Evolutionary conservation across 2,329 filamentous ascomycete species (phyloP).

Genomic region (Sporothrix phasma): DNA sequence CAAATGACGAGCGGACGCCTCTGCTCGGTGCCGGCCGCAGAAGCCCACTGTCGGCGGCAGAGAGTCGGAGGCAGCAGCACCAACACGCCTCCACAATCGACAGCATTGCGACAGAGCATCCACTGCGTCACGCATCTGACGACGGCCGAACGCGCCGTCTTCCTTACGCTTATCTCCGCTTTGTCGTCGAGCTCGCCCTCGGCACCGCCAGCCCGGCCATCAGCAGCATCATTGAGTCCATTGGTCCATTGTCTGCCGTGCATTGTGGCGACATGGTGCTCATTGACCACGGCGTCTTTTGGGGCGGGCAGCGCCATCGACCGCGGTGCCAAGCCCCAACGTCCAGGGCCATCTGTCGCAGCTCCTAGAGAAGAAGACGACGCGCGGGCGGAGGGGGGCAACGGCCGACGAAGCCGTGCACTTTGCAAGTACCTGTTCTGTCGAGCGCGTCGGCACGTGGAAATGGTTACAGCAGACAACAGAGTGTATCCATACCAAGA

Average conservation of each 20-base stretch:
- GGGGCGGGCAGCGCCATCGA: slow-evolving; percentile 27
- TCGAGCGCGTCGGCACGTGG: no score
- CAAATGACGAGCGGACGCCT: slow-evolving; percentile 4
- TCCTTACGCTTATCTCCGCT: slow-evolving; percentile 27
- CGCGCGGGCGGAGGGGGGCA: no score
- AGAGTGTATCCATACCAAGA: no score
- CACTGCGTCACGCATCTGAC: slow-evolving; percentile 12
- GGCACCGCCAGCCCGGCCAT: slow-evolving; percentile 29
- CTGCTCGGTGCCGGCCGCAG: slow-evolving; percentile 1
- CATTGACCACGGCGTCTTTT: slow-evolving; percentile 26
- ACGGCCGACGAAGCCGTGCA: no score
- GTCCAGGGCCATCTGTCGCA: slow-evolving; percentile 44
- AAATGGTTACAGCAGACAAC: no score
- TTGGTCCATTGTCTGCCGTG: slow-evolving; percentile 42
- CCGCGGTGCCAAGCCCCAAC: slow-evolving; percentile 37
- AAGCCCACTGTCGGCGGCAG: background rate
- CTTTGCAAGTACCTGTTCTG: no score
- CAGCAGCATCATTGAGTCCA: slow-evolving; percentile 42
- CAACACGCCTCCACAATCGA: background rate
- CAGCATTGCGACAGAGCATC: background rate
- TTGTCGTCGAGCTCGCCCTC: slow-evolving; percentile 35
- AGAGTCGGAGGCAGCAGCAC: background rate
- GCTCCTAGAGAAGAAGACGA: slow-evolving; percentile 37
- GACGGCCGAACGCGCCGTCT: slow-evolving; percentile 22
- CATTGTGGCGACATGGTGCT: slow-evolving; percentile 31